These are phyloP conservation scores for Globisporangium spiculum DNA, from an alignment of 352 stramenopile species.

Conservation along the genomic window DNA sequence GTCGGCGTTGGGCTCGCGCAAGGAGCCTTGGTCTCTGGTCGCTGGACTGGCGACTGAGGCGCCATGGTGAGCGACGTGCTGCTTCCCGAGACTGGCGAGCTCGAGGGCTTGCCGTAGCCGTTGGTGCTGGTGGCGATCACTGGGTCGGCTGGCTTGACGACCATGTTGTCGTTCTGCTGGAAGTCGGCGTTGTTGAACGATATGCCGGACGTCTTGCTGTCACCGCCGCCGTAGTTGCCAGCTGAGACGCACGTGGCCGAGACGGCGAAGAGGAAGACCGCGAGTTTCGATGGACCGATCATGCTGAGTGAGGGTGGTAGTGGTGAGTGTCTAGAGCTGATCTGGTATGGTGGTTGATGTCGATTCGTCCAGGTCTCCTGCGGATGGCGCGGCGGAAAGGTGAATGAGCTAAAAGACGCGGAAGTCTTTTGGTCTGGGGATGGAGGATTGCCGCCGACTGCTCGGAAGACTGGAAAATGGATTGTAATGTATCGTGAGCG, in stretches of 20 bases:
- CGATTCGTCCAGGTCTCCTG: slow-evolving; percentile 3
- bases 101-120: slow-evolving; percentile 9
- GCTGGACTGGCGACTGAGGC: slow-evolving; percentile 7
- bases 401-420: slow-evolving; percentile 7
- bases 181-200: slow-evolving; percentile 21
- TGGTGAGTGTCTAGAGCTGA: slow-evolving; percentile 6
- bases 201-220: slow-evolving; percentile 6
- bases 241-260: slow-evolving; percentile 15
- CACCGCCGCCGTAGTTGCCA: slow-evolving; percentile 13
- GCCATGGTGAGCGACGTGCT: background rate
- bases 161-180: slow-evolving; percentile 20
- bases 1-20: slow-evolving; percentile 11
- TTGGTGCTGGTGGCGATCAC: slow-evolving; percentile 12
- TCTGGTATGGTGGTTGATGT: background rate
- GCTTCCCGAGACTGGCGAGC: background rate
- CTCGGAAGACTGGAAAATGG: slow-evolving; percentile 27
- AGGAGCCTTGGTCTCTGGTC: background rate
- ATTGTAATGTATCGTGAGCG: slow-evolving; percentile 19
- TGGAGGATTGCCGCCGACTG: slow-evolving; percentile 11
- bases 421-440: slow-evolving; percentile 7
- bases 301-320: slow-evolving; percentile 5
- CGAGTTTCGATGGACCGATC: slow-evolving; percentile 19
- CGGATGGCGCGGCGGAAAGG: background rate
- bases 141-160: slow-evolving; percentile 17
- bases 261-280: slow-evolving; percentile 15